Percentiles rank a stretch among this genome's conserved stretches.
phyloP scores from a whole-genome alignment of 352 stramenopile species.

The Phytophthora pini region DNA sequence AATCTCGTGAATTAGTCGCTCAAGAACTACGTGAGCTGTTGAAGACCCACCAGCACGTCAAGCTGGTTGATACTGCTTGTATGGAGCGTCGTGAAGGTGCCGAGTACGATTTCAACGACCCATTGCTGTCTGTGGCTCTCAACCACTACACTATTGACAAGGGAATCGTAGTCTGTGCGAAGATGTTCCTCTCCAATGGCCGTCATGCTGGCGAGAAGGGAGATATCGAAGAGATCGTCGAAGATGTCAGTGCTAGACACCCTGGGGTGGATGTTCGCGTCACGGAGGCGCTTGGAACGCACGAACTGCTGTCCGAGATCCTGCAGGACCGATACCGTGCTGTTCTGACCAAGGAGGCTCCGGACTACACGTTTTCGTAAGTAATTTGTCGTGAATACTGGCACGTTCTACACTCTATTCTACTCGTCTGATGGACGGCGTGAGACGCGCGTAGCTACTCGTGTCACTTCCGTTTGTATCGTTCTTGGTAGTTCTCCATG shows the following conservation, averaged over 20 bases:
- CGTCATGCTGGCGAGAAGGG: slow-evolving; percentile 75
- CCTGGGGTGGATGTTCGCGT: slow-evolving; percentile 62
- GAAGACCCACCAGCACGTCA: slow-evolving; percentile 44
- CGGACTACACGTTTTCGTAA: slow-evolving; percentile 33
- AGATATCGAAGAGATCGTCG: slow-evolving; percentile 82
- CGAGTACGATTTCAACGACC: slow-evolving; percentile 86
- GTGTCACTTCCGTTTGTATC: slow-evolving; percentile 62
- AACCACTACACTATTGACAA: slow-evolving; percentile 67
- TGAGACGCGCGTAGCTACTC: slow-evolving; percentile 55
- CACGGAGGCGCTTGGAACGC: slow-evolving; percentile 68
- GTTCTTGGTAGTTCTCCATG: slow-evolving; percentile 57
- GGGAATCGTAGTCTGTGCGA: slow-evolving; percentile 69
- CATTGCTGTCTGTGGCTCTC: slow-evolving; percentile 68
- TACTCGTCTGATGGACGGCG: slow-evolving; percentile 29
- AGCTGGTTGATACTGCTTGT: slow-evolving; percentile 60
- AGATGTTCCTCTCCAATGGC: slow-evolving; percentile 82
- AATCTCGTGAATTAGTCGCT: slow-evolving; percentile 64
- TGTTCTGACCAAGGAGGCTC: slow-evolving; percentile 28
- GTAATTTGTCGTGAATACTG: neutral
- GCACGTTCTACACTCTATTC: slow-evolving; percentile 3
- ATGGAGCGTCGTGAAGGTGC: slow-evolving; percentile 81
- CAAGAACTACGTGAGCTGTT: slow-evolving; percentile 55
- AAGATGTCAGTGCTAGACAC: slow-evolving; percentile 47
- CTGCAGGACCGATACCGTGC: slow-evolving; percentile 69
- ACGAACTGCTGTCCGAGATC: slow-evolving; percentile 68